Evolutionary conservation across 2,329 filamentous ascomycete genomes (phyloP).

Genomic region (Chrysoporthe austroafricana): DNA sequence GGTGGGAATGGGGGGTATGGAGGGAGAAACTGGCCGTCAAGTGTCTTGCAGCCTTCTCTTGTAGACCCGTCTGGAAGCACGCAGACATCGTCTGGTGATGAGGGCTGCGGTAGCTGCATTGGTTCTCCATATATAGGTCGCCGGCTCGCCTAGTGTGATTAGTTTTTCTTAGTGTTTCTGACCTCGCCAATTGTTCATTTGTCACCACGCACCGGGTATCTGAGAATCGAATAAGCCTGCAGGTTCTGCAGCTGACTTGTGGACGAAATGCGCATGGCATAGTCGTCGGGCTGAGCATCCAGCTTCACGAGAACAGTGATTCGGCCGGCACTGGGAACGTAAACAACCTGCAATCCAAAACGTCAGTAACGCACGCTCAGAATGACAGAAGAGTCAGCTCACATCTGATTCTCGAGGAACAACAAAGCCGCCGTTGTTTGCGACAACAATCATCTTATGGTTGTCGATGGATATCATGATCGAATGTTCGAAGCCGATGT

Average conservation of each 20-base stretch:
- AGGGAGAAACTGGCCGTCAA: constrained; percentile 20
- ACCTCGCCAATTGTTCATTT: neutral
- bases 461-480: constrained; percentile 31
- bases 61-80: constrained; percentile 29
- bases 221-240: constrained; percentile 32
- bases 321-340: constrained; percentile 31
- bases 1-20: constrained; percentile 23
- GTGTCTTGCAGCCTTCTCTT: constrained; percentile 23
- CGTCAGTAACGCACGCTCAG: neutral
- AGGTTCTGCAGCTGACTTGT: constrained; percentile 34
- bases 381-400: neutral
- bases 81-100: constrained; percentile 21
- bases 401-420: constrained; percentile 22
- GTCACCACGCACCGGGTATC: constrained; percentile 26
- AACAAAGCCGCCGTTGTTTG: constrained; percentile 34
- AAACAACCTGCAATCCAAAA: constrained; percentile 16
- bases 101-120: constrained; percentile 28
- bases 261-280: constrained; percentile 32
- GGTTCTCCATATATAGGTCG: constrained; percentile 29
- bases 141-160: constrained; percentile 7
- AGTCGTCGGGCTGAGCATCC: constrained; percentile 29
- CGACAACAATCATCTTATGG: constrained; percentile 34
- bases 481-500: constrained; percentile 30
- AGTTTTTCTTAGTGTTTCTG: neutral
- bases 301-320: constrained; percentile 33